Base-by-base conservation (phyloP, 225 moss, liverwort and hornwort genomes). In the Ulota crispa region DNA sequence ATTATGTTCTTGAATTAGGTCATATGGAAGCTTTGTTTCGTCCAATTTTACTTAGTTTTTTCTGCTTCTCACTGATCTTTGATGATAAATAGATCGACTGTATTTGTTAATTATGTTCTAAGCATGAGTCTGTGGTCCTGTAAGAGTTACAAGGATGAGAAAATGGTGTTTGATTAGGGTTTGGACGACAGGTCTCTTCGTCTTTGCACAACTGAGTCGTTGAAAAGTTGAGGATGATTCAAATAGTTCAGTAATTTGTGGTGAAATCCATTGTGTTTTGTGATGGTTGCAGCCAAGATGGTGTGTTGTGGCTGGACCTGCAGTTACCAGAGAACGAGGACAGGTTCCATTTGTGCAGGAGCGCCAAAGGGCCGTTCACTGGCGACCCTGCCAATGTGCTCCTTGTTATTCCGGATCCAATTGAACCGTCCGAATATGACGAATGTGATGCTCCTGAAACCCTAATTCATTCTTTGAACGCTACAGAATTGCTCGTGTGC, bases 221-320 rank as follows among this genome's bases (percentile, higher is more conserved):
- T 23, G 43, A 56, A 6, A 12, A 54, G 0, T 13, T 19, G 28
- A 64, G 9, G 50, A 37, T 57, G 27, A 20, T 39, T 50, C 13
- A 32, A 3, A 0, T 45, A 45, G 14, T 14, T 4, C 3, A 14
- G 1, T 16, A 45, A 14, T 66, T 50, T 7, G 16, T 85, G 36
- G 9, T 68, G 31, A 82, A 42, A 59, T 4, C 55, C 32, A 18
- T 60, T n/a, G 15, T 68, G 36, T 28, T 43, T 50, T 1, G 60
- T 79, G 62, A 56, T 34, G 54, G 9, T 83, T 75, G 84, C 90
- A 95, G 97, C 63, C 97, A 97, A 90, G 94, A 97, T 83, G 97
- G 97, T 69, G 95, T 92, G 68, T 81, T 93, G 79, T 97, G 97
- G 97, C 75, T 97, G 62, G 95, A 97, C 80, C 65, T 97, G 82